These are phyloP conservation scores for Bipolaris gigantea DNA, from an alignment of 2,329 filamentous ascomycete genomes.

Conservation along the genomic window DNA sequence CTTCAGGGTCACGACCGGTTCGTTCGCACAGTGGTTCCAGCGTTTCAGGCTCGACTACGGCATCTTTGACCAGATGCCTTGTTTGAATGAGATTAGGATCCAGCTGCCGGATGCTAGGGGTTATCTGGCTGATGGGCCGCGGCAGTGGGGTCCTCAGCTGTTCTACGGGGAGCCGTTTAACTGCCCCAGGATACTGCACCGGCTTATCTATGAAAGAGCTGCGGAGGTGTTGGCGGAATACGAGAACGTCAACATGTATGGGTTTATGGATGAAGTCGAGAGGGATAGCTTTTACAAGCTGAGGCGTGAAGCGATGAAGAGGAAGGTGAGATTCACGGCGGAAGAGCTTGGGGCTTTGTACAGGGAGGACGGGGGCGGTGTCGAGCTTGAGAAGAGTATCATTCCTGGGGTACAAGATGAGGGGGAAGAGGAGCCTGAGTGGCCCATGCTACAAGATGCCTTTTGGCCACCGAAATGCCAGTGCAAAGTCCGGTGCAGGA, in stretches of 20 bases:
- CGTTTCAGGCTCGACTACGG: constrained; percentile 11
- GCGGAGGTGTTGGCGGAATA: constrained; percentile 20
- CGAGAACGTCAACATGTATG: constrained; percentile 9
- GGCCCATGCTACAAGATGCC: neutral
- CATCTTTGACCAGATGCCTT: constrained; percentile 25
- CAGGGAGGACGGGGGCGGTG: constrained; percentile 18
- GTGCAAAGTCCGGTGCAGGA: constrained; percentile 13
- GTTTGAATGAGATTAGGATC: constrained; percentile 25
- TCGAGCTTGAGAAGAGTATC: constrained; percentile 13
- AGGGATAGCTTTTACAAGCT: constrained; percentile 8
- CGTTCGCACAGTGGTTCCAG: constrained; percentile 12
- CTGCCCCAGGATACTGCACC: constrained; percentile 29
- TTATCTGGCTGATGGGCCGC: constrained; percentile 7
- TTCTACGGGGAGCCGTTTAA: constrained; percentile 20
- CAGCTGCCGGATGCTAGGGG: constrained; percentile 16
- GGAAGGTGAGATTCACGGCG: constrained; percentile 10
- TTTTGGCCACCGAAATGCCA: constrained; percentile 24
- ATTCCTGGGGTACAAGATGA: neutral
- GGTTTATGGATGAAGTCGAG: constrained; percentile 30
- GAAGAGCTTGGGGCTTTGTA: constrained; percentile 22
- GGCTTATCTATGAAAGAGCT: constrained; percentile 30
- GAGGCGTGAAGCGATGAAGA: neutral
- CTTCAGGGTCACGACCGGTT: constrained; percentile 27
- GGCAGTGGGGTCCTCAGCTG: constrained; percentile 12
- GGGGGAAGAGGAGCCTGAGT: neutral